Evolutionary conservation across 148 eudicot genomes (phyloP).

Genomic region (Camellia japonica): DNA sequence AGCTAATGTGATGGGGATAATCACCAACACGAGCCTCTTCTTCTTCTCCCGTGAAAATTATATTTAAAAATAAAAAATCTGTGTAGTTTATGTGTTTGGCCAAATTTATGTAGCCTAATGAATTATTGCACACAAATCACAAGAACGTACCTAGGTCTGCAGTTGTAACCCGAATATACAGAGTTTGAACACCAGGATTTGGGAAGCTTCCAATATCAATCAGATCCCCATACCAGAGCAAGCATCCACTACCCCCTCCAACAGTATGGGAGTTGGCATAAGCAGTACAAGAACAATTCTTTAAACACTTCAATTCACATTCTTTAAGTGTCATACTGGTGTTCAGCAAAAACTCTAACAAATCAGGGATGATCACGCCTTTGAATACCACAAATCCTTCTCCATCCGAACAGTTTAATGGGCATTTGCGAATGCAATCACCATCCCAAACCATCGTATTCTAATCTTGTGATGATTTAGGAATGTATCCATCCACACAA

Average conservation of each 20-base stretch:
- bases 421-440: slow-evolving; percentile 15
- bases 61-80: neutral
- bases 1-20: neutral
- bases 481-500: slow-evolving; percentile 20
- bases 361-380: slow-evolving; percentile 17
- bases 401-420: slow-evolving; percentile 7
- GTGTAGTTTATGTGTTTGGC: no score
- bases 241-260: slow-evolving; percentile 17
- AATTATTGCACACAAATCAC: neutral
- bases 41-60: neutral
- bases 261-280: slow-evolving; percentile 15
- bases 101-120: neutral
- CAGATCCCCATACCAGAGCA: slow-evolving; percentile 25
- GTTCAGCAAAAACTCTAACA: neutral
- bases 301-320: slow-evolving; percentile 17
- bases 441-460: slow-evolving; percentile 8
- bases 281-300: slow-evolving; percentile 34
- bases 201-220: slow-evolving; percentile 14
- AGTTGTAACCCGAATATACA: slow-evolving; percentile 9
- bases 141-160: slow-evolving; percentile 4
- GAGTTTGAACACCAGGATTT: neutral
- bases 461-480: slow-evolving; percentile 19
- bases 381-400: slow-evolving; percentile 18
- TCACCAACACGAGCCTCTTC: neutral
- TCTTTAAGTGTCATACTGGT: slow-evolving; percentile 6